Conservation (phyloP, 371 early-diverging fungal genomes). For the Mortierella sp. region DNA sequence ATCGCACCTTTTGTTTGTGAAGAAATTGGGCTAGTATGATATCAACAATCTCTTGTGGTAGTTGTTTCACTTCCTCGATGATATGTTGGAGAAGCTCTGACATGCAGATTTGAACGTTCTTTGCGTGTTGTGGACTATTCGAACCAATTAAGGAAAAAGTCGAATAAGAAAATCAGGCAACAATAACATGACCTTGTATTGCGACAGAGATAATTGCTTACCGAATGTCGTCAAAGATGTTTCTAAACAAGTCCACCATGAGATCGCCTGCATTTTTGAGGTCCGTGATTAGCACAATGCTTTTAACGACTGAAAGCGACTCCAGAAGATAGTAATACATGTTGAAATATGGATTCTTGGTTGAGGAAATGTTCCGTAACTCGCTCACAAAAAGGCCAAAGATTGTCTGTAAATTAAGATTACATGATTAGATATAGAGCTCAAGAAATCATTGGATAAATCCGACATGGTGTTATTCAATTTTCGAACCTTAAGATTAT, state of each 20-base stretch:
- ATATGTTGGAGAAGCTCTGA: slow-evolving; percentile 87
- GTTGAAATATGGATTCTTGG: slow-evolving; percentile 71
- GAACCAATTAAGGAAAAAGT: not conserved
- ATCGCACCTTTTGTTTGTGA: slow-evolving; percentile 68
- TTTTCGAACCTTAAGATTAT: slow-evolving; percentile 76
- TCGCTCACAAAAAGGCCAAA: slow-evolving; percentile 86
- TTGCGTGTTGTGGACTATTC: slow-evolving; percentile 73
- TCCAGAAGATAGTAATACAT: slow-evolving; percentile 88
- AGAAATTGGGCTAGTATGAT: slow-evolving; percentile 83
- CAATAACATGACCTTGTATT: not conserved
- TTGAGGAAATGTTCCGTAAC: slow-evolving; percentile 71
- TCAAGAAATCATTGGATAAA: not conserved
- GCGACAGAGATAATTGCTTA: slow-evolving; percentile 24
- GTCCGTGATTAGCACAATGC: slow-evolving; percentile 81
- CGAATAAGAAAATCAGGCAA: not conserved
- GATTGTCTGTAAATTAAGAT: slow-evolving; percentile 63
- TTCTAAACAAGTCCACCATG: slow-evolving; percentile 71
- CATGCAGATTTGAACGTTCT: slow-evolving; percentile 83
- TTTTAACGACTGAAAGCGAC: slow-evolving; percentile 87
- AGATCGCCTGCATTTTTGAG: slow-evolving; percentile 77
- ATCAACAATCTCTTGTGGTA: slow-evolving; percentile 85
- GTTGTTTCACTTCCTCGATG: slow-evolving; percentile 77
- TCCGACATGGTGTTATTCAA: not conserved
- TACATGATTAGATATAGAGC: not conserved
- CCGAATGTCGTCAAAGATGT: slow-evolving; percentile 72